Evolutionary conservation across 345 rosid genomes (phyloP).

Genomic region (Citrus glauca): DNA sequence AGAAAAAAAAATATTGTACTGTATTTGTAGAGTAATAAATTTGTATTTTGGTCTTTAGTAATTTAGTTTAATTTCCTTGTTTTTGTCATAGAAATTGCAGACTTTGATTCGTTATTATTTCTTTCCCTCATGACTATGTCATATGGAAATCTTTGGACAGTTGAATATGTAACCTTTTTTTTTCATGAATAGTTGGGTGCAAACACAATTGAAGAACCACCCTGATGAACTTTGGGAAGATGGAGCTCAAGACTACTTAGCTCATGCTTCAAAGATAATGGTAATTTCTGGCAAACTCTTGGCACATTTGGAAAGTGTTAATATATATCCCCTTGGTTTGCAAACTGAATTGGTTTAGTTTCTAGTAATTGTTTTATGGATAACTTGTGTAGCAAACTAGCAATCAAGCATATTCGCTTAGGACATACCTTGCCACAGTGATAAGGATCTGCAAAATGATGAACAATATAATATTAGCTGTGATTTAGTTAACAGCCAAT

Average conservation of each 20-base stretch:
- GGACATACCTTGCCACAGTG: neutral
- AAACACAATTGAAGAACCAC: slow-evolving; percentile 79
- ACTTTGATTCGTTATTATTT: neutral
- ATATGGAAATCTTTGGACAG: neutral
- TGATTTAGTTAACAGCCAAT: neutral
- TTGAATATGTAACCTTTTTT: neutral
- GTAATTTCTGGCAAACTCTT: slow-evolving; percentile 28
- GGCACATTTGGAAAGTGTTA: neutral
- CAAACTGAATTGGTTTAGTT: neutral
- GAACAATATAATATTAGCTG: neutral
- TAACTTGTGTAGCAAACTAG: neutral
- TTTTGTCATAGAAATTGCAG: neutral
- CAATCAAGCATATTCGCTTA: neutral
- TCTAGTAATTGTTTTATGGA: neutral
- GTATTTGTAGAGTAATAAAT: neutral
- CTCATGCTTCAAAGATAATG: slow-evolving; percentile 75
- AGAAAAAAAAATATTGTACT: neutral
- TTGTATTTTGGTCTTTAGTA: neutral
- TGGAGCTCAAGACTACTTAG: slow-evolving; percentile 71
- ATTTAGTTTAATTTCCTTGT: neutral
- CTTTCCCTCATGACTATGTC: neutral
- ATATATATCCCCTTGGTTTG: neutral
- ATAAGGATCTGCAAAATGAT: neutral
- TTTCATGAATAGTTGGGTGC: slow-evolving; percentile 77
- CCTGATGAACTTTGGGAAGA: slow-evolving; percentile 99